These are phyloP conservation scores for Metarhizium rileyi DNA, from an alignment of 2,329 filamentous ascomycete species.

Conservation along the genomic window DNA sequence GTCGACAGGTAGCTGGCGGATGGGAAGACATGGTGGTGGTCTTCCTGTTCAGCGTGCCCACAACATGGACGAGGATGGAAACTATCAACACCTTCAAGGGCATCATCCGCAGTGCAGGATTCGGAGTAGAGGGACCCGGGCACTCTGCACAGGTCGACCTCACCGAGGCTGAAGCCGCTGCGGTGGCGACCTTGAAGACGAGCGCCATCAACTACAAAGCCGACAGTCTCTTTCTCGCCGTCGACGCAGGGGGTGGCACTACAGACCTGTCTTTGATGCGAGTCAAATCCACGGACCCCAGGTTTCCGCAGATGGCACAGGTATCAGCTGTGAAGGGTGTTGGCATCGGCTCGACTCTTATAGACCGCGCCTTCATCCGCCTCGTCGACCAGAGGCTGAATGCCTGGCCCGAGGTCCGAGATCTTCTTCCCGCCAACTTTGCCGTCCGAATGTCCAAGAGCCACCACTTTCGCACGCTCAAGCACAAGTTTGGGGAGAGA, in stretches of 20 bases:
- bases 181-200: constrained; percentile 35
- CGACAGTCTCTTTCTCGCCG: constrained; percentile 31
- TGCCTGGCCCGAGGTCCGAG: constrained; percentile 23
- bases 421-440: constrained; percentile 25
- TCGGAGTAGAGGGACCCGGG: constrained; percentile 29
- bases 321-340: constrained; percentile 32
- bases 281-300: constrained; percentile 20
- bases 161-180: constrained; percentile 38
- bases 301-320: constrained; percentile 22
- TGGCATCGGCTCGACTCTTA: constrained; percentile 35
- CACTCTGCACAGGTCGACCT: constrained; percentile 33
- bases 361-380: constrained; percentile 31
- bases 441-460: constrained; percentile 27
- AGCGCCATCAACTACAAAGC: constrained; percentile 26
- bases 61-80: constrained; percentile 41
- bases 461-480: constrained; percentile 27
- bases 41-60: constrained; percentile 48
- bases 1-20: constrained; percentile 20
- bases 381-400: constrained; percentile 28
- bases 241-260: constrained; percentile 37
- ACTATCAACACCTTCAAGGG: constrained; percentile 41
- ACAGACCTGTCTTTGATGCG: constrained; percentile 36
- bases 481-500: constrained; percentile 34
- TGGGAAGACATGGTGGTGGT: constrained; percentile 37
- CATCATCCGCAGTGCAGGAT: constrained; percentile 38